phyloP scores from a whole-genome alignment of 2,329 filamentous ascomycete genomes.

The Alternaria infectoria region DNA sequence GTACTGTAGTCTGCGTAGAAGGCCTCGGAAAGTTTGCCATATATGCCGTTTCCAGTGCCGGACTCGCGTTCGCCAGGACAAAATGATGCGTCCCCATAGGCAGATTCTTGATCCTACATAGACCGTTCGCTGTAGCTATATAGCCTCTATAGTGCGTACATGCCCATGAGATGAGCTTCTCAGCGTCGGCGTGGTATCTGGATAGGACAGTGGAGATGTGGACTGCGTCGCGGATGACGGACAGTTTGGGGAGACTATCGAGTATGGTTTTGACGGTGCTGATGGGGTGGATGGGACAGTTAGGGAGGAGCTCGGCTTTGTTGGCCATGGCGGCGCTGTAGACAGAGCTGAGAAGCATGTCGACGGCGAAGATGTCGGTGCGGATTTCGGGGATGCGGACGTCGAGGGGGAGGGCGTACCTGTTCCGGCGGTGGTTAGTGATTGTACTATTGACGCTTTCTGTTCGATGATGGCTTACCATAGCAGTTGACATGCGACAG shows the following conservation, averaged over 20 bases:
- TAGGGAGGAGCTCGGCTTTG: conserved; percentile 32
- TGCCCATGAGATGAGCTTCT: conserved; percentile 38
- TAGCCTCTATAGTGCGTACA: conserved; percentile 39
- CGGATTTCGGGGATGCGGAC: conserved; percentile 40
- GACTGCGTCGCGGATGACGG: conserved; percentile 20
- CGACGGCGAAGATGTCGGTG: conserved; percentile 37
- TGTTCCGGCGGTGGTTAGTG: not conserved
- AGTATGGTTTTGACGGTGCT: conserved; percentile 24
- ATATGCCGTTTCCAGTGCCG: conserved; percentile 32
- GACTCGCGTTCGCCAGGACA: conserved; percentile 37
- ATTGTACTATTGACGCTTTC: not conserved
- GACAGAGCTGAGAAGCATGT: conserved; percentile 35
- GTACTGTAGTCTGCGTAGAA: conserved; percentile 24
- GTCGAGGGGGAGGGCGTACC: conserved; percentile 28
- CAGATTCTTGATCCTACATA: conserved; percentile 35
- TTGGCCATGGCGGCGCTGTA: conserved; percentile 32
- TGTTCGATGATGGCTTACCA: conserved; percentile 16
- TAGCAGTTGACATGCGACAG: conserved; percentile 22
- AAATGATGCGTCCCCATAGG: conserved; percentile 41
- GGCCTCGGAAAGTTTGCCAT: conserved; percentile 11
- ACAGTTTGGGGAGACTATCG: conserved; percentile 34
- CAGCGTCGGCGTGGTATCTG: conserved; percentile 26
- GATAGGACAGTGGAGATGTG: conserved; percentile 23
- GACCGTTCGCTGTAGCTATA: conserved; percentile 32
- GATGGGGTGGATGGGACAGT: conserved; percentile 29